phyloP scores from a whole-genome alignment of 106 monocot species.

The Dendrobium chrysotoxum region DNA sequence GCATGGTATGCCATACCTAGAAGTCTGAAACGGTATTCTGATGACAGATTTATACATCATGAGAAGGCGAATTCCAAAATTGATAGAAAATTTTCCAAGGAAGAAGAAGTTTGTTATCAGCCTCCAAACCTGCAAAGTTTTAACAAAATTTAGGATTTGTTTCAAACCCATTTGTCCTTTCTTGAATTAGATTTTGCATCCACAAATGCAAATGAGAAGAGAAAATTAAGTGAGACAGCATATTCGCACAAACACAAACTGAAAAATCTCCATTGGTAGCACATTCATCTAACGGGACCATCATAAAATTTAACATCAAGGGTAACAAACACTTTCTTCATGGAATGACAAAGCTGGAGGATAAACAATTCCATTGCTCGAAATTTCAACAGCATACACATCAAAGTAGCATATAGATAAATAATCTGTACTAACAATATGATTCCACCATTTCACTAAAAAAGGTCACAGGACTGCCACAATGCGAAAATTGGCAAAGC shows the following conservation, averaged over 20 bases:
- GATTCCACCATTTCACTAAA: neutral
- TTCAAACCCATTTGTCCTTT: neutral
- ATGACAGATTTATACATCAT: conserved; percentile 67
- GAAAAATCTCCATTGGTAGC: neutral
- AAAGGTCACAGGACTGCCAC: neutral
- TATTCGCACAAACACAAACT: neutral
- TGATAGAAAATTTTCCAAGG: conserved; percentile 89
- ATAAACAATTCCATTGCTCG: neutral
- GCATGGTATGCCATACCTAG: neutral
- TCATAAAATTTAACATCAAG: too few relatives aligned
- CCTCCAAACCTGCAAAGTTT: conserved; percentile 65
- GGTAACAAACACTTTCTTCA: neutral
- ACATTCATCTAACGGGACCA: neutral
- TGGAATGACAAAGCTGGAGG: neutral
- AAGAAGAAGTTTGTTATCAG: conserved; percentile 82
- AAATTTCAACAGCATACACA: neutral
- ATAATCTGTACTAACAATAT: neutral
- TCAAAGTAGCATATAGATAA: neutral
- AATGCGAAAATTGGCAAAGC: too few relatives aligned
- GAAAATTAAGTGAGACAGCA: neutral
- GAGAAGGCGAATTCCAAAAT: conserved; percentile 94
- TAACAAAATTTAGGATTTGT: neutral
- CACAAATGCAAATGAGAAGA: neutral
- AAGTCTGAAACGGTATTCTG: neutral
- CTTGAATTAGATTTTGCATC: neutral